Base-by-base conservation (phyloP, 352 stramenopile genomes). In the Phytophthora podocarpi region DNA sequence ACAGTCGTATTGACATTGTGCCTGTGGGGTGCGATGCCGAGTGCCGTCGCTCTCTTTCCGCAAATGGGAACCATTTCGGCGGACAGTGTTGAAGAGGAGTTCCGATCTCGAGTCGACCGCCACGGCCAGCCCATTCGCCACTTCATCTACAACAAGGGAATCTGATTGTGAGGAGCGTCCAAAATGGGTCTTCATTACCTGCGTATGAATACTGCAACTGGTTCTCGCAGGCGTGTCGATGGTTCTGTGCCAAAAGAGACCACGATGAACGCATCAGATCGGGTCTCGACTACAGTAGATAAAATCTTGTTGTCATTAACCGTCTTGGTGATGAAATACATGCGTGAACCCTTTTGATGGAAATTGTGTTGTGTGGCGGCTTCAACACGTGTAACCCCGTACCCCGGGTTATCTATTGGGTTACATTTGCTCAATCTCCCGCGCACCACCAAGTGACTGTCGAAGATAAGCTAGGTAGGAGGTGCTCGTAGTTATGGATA, bases 111-210 rank as follows among this genome's bases (percentile, higher is more conserved):
- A 21, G 78, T 75, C 21, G 78, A 91, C 60, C 77, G 77, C 31
- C 51, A 81, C 23, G 82, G 79, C 34, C 67, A 85, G 31, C 80
- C 69, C 37, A 76, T 91, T 53, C 67, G 72, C 26, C 64, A 81
- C 31, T 88, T 91, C 58, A 77, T 76, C 41, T 94, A 94, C 72
- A 90, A 94, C 79, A 94, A 94, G 66, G 85, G 85, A 50, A 90
- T 93, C 48, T 93, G 68, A 73, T 23, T 43, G 41, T n/a, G 9
- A 50, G 10, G 7, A 35, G 6, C 12, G 11, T 45, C 37, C 11
- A 4, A 18, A 45, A 28, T 1, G 18, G 18, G 2, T 45, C 37
- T 26, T 6, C 18, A 26, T 27, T 27, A n/a, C n/a, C 4, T 3
- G 16, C 6, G 8, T 9, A 45, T 43, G 36, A 43, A 43, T 20